These are phyloP conservation scores for Pichia sp. DNA, from an alignment of 1,139 yeast genomes.

Conservation along the genomic window DNA sequence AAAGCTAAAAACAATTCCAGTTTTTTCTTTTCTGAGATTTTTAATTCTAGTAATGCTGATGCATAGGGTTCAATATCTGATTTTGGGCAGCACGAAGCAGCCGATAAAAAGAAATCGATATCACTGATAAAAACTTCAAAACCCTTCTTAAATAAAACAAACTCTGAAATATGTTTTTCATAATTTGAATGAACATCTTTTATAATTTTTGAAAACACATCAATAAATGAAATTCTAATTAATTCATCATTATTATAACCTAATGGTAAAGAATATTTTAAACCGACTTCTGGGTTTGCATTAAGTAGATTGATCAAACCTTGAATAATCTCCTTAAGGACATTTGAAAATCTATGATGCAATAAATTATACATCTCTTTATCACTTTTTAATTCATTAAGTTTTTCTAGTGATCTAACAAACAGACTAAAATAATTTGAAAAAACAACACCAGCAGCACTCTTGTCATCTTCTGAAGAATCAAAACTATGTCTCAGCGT, in stretches of 20 bases:
- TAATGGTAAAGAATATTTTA: conserved; percentile 68
- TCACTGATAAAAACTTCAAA: conserved; percentile 18
- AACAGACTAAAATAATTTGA: conserved; percentile 68
- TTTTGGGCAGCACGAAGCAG: conserved; percentile 46
- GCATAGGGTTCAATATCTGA: conserved; percentile 72
- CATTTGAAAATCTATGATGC: conserved; percentile 46
- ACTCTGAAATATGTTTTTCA: conserved; percentile 22
- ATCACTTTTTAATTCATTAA: conserved; percentile 31
- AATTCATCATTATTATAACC: conserved; percentile 67
- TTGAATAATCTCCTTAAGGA: conserved; percentile 61
- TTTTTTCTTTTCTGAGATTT: conserved; percentile 46
- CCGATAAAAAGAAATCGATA: conserved; percentile 23
- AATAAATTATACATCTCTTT: conserved; percentile 19
- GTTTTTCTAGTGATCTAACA: conserved; percentile 62
- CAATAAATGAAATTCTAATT: conserved; percentile 65
- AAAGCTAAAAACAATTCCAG: conserved; percentile 52
- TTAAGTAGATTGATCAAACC: conserved; percentile 64
- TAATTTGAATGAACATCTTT: conserved; percentile 8
- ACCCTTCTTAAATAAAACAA: conserved; percentile 5
- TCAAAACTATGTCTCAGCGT: conserved; percentile 34
- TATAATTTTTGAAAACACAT: conserved; percentile 68
- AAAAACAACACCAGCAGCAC: conserved; percentile 57
- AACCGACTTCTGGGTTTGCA: conserved; percentile 71
- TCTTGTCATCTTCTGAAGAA: conserved; percentile 18
- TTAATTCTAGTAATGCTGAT: conserved; percentile 58